Percentiles rank a stretch among this genome's conserved stretches.
phyloP scores from a whole-genome alignment of 2,329 filamentous ascomycete genomes.

The Aspergillus sp. region DNA sequence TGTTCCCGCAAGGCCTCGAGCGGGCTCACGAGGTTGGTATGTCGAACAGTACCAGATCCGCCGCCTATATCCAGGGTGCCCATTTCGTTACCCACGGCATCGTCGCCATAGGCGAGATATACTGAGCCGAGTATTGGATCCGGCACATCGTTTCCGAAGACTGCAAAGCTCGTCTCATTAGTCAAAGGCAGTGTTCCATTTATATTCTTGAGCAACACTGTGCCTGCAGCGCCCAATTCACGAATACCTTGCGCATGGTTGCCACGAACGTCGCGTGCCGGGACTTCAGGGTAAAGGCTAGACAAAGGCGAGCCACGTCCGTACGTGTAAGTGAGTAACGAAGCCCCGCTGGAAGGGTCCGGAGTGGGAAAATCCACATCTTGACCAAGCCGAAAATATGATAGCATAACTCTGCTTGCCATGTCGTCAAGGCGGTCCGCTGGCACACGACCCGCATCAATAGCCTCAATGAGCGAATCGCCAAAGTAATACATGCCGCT shows the following conservation, averaged over 20 bases:
- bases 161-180: conserved; percentile 3
- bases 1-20: conserved; percentile 51
- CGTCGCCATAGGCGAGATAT: background rate
- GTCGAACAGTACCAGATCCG: conserved; percentile 46
- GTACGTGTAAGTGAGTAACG: too few species aligned
- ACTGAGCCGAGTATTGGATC: conserved; percentile 31
- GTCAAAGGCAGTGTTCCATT: conserved; percentile 44
- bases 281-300: conserved; percentile 2
- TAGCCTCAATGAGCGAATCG: conserved; percentile 45
- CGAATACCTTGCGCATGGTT: conserved; percentile 35
- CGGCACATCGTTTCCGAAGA: conserved; percentile 63
- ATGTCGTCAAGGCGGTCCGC: conserved; percentile 55
- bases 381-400: conserved; percentile 4
- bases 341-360: too few species aligned
- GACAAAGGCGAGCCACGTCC: background rate
- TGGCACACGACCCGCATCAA: conserved; percentile 56
- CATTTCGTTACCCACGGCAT: conserved; percentile 24
- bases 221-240: conserved; percentile 53
- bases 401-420: conserved; percentile 35
- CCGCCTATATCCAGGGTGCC: conserved; percentile 44
- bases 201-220: conserved; percentile 49
- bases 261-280: conserved; percentile 45
- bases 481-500: conserved; percentile 6
- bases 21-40: conserved; percentile 47
- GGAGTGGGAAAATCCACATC: background rate